phyloP scores from a whole-genome alignment of 2,329 filamentous ascomycete genomes.

The Xylaria sp. region DNA sequence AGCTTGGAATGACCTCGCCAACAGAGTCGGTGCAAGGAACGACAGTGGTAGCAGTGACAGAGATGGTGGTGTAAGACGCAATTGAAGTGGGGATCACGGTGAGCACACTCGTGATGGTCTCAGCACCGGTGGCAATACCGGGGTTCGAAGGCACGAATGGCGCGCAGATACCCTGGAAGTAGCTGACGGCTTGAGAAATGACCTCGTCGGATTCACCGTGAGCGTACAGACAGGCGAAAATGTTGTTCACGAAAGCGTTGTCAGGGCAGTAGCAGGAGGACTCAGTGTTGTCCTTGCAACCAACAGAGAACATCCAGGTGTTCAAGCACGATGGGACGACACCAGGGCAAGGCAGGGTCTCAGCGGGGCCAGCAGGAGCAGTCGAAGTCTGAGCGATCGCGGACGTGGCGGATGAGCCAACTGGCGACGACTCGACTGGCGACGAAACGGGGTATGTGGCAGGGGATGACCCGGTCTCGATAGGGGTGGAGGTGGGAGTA shows the following conservation, averaged over 20 bases:
- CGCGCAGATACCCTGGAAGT: slow-evolving; percentile 93
- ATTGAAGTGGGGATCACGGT: slow-evolving; percentile 61
- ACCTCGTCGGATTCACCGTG: slow-evolving; percentile 75
- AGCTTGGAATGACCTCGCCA: slow-evolving; percentile 60
- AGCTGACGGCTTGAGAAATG: slow-evolving; percentile 77
- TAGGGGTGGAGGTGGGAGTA: slow-evolving; percentile 15
- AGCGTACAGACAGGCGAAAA: slow-evolving; percentile 84
- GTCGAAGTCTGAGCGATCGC: slow-evolving; percentile 45
- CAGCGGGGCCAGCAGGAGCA: slow-evolving; percentile 51
- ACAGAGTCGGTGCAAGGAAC: slow-evolving; percentile 61
- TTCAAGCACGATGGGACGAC: slow-evolving; percentile 90
- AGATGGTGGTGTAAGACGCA: slow-evolving; percentile 60
- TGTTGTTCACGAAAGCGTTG: slow-evolving; percentile 77
- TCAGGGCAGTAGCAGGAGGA: slow-evolving; percentile 87
- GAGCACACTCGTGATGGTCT: slow-evolving; percentile 70
- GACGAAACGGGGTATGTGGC: slow-evolving; percentile 30
- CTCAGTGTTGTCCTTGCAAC: slow-evolving; percentile 88
- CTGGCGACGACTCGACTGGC: slow-evolving; percentile 40
- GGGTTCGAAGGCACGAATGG: slow-evolving; percentile 79
- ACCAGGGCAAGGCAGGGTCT: slow-evolving; percentile 69
- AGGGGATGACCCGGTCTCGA: slow-evolving; percentile 38
- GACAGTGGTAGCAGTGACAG: slow-evolving; percentile 62
- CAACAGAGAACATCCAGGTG: slow-evolving; percentile 81
- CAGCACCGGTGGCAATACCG: slow-evolving; percentile 82
- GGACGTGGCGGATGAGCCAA: slow-evolving; percentile 50